phyloP scores from a whole-genome alignment of 306 rosid genomes.

The Trichosanthes cucumerina region DNA sequence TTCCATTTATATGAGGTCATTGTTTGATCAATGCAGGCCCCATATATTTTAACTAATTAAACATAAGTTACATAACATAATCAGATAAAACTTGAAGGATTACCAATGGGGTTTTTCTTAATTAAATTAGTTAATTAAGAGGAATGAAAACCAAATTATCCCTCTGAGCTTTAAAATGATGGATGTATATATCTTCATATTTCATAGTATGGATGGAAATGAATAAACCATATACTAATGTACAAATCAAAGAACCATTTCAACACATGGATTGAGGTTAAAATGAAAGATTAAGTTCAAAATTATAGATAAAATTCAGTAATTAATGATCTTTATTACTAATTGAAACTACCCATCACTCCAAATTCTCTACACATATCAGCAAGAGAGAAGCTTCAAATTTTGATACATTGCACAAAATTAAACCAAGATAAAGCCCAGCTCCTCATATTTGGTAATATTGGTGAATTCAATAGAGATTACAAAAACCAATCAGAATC shows the following conservation, averaged over 20 bases:
- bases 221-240: background rate
- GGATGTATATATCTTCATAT: background rate
- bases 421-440: background rate
- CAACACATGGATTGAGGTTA: background rate
- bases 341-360: background rate
- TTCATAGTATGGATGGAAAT: background rate
- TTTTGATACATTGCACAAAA: background rate
- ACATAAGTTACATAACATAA: background rate
- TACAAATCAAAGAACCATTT: background rate
- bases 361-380: background rate
- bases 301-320: background rate
- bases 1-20: conserved; percentile 2
- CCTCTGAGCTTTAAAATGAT: background rate
- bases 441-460: background rate
- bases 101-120: background rate
- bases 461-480: background rate
- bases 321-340: background rate
- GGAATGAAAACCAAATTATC: background rate
- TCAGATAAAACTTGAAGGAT: background rate
- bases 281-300: background rate
- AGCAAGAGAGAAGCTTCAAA: background rate
- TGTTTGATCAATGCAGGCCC: background rate
- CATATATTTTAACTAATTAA: background rate
- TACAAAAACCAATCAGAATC: background rate
- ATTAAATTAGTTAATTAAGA: background rate